Evolutionary conservation across 208 protist genomes (phyloP).

Genomic region (Naegleria fowleri): DNA sequence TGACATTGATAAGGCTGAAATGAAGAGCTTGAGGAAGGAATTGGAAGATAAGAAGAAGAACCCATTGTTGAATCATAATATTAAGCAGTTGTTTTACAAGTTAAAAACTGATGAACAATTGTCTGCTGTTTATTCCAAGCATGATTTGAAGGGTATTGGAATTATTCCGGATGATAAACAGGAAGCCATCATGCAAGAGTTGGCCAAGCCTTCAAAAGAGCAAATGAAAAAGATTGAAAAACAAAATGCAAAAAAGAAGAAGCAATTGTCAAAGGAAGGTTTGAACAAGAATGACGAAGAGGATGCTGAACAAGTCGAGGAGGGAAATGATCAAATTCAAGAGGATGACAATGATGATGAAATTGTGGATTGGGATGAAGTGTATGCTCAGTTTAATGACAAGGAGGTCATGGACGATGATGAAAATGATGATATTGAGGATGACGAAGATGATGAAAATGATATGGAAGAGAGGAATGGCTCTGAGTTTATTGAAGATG

Average conservation of each 20-base stretch:
- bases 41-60: not conserved
- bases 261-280: conserved; percentile 17
- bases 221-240: conserved; percentile 30
- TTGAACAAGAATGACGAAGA: conserved; percentile 29
- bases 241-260: conserved; percentile 20
- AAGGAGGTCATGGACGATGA: conserved; percentile 33
- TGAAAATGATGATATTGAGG: conserved; percentile 36
- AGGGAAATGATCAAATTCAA: conserved; percentile 26
- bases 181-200: conserved; percentile 19
- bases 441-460: conserved; percentile 29
- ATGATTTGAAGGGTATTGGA: conserved; percentile 21
- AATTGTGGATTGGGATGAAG: conserved; percentile 39
- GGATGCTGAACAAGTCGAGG: not conserved
- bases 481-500: conserved; percentile 18
- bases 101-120: conserved; percentile 24
- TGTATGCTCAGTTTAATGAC: conserved; percentile 32
- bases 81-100: conserved; percentile 28
- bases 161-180: not conserved
- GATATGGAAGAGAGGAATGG: not conserved
- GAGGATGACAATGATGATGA: conserved; percentile 38
- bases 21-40: not conserved
- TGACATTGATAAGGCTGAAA: conserved; percentile 18
- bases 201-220: conserved; percentile 35
- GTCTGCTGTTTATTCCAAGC: conserved; percentile 1
- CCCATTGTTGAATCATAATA: not conserved